Conservation (phyloP, 306 rosid genomes). For the Datisca glomerata region DNA sequence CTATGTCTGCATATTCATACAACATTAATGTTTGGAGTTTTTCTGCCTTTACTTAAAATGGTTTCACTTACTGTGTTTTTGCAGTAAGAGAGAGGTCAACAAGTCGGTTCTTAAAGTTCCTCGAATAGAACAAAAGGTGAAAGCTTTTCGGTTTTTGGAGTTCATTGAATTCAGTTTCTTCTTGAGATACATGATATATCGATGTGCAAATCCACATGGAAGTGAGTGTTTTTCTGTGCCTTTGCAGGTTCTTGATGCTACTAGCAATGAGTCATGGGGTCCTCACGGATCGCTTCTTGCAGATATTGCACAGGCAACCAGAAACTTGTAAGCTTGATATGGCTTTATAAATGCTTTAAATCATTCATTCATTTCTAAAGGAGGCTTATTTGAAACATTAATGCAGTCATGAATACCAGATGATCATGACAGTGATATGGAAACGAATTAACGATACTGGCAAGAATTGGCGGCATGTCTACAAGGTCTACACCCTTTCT, state of each 20-base stretch:
- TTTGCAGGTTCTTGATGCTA: conserved; percentile 87
- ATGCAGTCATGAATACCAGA: conserved; percentile 91
- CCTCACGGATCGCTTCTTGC: conserved; percentile 99
- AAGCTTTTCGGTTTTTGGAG: conserved; percentile 6
- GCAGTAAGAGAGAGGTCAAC: conserved; percentile 93
- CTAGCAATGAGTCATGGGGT: conserved; percentile 99
- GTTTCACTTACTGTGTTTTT: conserved; percentile 13
- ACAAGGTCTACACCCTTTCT: conserved; percentile 49
- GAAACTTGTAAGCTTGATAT: conserved; percentile 63
- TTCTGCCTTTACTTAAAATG: conserved; percentile 3
- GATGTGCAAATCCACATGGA: neutral
- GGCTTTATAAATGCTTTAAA: conserved; percentile 9
- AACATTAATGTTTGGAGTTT: neutral
- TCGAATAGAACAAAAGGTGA: conserved; percentile 95
- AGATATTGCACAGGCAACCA: conserved; percentile 81
- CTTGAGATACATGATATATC: neutral
- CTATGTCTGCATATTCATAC: neutral
- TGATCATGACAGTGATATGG: conserved; percentile 92
- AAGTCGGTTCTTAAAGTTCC: conserved; percentile 97
- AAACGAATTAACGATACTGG: conserved; percentile 97
- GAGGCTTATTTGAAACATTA: conserved; percentile 19
- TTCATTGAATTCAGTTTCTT: neutral
- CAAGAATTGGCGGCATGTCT: conserved; percentile 98
- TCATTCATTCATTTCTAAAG: conserved; percentile 11
- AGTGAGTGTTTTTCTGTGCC: conserved; percentile 1